Evolutionary conservation across 2,329 filamentous ascomycete genomes (phyloP), one percentile per base, ranked within the genome.

Genomic region (Bipolaris cookei): DNA sequence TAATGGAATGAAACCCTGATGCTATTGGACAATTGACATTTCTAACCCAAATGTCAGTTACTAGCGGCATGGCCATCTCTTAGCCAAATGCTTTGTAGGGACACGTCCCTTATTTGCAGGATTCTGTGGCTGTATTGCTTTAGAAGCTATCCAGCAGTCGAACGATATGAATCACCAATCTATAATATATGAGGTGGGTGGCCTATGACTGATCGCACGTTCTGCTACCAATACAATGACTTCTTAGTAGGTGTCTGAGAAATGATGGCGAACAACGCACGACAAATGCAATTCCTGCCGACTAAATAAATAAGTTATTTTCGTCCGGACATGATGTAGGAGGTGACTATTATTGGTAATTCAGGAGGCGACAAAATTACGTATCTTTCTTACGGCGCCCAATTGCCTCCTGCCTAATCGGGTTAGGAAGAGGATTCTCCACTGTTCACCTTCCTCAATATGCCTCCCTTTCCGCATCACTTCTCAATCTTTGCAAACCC

Each of bases 391-490:
- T 28, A 52, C 45, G 39, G 39, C 45, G 23, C 25, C n/a, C 32
- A 7, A 28, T 58, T 58, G 44, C 34, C 44, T 53, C 51, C 55
- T 58, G 44, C 55, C 55, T 54, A 45, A 39, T 50, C 3, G n/a
- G 25, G 55, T 41, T 58, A 54, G 51, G 34, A 18, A 20, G 44
- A 10, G 18, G 32, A 50, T 41, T 35, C 39, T 32, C 51, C 25
- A 10, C 51, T 34, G 32, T 50, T 45, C 34, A 50, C 55, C 55
- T 49, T 58, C 45, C 55, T 58, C 5, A 49, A 54, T 46, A n/a
- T 23, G 44, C 55, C 6, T 45, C 23, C n/a, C 34, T 52, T 21
- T 50, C 39, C 32, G 44, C 39, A 41, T 34, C 28, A 23, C 35
- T 28, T 42, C n/a, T 20, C 16, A 45, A 41, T 37, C 43, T 39